phyloP scores from a whole-genome alignment of 2,329 filamentous ascomycete genomes.

The Ceratocystis eucalypticola region DNA sequence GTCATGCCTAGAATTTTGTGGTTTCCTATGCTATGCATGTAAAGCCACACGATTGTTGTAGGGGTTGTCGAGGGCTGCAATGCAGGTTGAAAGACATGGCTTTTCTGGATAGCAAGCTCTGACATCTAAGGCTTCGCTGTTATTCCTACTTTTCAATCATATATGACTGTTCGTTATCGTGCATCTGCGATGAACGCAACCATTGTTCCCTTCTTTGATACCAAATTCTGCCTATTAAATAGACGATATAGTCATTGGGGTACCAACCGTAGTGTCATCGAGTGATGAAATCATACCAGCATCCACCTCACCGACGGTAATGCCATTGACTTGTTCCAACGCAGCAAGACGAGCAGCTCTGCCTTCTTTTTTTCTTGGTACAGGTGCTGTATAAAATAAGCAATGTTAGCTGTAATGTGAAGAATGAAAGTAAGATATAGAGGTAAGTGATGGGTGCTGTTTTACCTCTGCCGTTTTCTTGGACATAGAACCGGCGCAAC shows the following conservation, averaged over 20 bases:
- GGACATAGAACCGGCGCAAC: conserved; percentile 87
- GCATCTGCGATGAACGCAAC: neutral
- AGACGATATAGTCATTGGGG: neutral
- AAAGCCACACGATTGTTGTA: neutral
- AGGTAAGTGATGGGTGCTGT: neutral
- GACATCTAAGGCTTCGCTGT: too few species aligned
- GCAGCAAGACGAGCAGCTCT: conserved; percentile 19
- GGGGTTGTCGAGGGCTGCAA: too few species aligned
- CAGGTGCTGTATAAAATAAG: conserved; percentile 15
- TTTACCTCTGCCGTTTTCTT: conserved; percentile 86
- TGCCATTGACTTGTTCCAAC: conserved; percentile 19
- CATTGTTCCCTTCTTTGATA: neutral
- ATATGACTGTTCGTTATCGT: neutral
- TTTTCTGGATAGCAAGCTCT: too few species aligned
- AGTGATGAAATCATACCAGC: conserved; percentile 17
- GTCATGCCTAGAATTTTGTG: too few species aligned
- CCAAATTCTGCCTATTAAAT: neutral
- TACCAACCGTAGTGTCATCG: conserved; percentile 6
- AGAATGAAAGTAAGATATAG: neutral
- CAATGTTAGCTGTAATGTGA: neutral
- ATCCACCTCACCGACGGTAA: conserved; percentile 18
- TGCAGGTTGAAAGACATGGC: too few species aligned
- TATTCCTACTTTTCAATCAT: too few species aligned
- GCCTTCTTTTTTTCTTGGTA: conserved; percentile 20
- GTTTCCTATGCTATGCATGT: too few species aligned